These are phyloP conservation scores for Chlorella sp. DNA, from an alignment of 139 green algal genomes.

Conservation along the genomic window DNA sequence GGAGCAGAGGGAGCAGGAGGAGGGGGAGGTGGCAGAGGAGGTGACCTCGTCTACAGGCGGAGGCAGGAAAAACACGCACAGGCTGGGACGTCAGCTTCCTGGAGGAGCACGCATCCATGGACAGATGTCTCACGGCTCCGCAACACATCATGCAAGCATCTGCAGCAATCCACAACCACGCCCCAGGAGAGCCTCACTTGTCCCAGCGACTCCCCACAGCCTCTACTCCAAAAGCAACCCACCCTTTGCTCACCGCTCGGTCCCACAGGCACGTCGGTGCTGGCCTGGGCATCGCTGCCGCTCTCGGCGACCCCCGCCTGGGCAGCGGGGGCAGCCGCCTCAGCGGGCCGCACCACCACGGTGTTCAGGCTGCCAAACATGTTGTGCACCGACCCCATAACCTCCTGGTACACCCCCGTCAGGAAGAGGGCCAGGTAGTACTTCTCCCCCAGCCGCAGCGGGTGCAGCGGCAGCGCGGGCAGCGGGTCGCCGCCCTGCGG, in stretches of 20 bases:
- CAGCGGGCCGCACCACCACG: neutral
- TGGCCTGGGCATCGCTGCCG: neutral
- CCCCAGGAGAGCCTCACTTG: too few relatives aligned
- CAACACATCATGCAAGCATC: too few relatives aligned
- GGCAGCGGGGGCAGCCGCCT: neutral
- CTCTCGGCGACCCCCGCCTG: neutral
- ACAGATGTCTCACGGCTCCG: too few relatives aligned
- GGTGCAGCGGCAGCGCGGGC: slow-evolving; percentile 61
- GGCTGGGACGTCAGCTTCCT: neutral
- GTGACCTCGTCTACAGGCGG: neutral
- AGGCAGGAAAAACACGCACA: neutral
- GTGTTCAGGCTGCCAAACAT: slow-evolving; percentile 72
- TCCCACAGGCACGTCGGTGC: neutral
- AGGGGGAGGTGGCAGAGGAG: slow-evolving; percentile 19
- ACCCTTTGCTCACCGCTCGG: neutral
- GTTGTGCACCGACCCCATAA: slow-evolving; percentile 74
- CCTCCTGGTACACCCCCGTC: slow-evolving; percentile 52
- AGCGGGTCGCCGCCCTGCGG: slow-evolving; percentile 32
- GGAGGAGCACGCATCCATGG: neutral
- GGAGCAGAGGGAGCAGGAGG: slow-evolving; percentile 7
- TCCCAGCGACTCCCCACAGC: neutral
- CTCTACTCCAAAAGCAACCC: neutral
- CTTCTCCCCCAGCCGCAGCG: slow-evolving; percentile 38
- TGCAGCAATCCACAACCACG: too few relatives aligned
- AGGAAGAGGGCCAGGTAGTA: slow-evolving; percentile 54